Evolutionary conservation across 2,329 filamentous ascomycete genomes (phyloP), one percentile per base, ranked within the genome.

Genomic region (Ascocoryne sarcoides): DNA sequence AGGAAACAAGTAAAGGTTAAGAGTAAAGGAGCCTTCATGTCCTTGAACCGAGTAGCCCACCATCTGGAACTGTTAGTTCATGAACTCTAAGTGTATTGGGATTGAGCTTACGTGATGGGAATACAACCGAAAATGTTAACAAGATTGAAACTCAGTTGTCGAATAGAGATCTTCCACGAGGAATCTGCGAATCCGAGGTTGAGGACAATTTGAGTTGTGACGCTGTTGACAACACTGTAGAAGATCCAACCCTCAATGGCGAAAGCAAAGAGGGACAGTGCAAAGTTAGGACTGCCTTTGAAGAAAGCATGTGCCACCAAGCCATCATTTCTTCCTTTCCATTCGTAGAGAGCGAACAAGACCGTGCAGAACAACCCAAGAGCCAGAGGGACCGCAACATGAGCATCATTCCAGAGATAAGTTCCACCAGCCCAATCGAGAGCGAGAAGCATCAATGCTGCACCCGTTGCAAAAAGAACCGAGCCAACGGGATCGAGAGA

Each of bases 241-340:
- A 73, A 76, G 39, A 76, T 71, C 71, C 71, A 76, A 14, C 72
- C 73, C 55, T 76, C 73, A 18, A 75, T 68, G 2, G 67, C 67
- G 45, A 75, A 75, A 3, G 72, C 73, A 52, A 75, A 73, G 8
- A 70, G 65, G 2, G 71, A 66, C 4, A 75, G 65, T 7, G 62
- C 66, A 48, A 76, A 76, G 51, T 76, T 76, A 5, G 67, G 67
- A 15, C 71, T 70, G 1, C 62, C 59, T 26, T 58, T 61, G 58
- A 76, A 76, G 60, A 75, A 75, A 20, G 73, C 65, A 47, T 76
- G 72, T 0, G 73, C 70, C 0, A 75, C 61, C 7, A 76, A 65
- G 3, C 73, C 73, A 46, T 76, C 73, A 5, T 55, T 47, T 40
- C 73, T 59, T 1, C 70, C 72, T 50, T 69, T 73, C 71, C 71